Evolutionary conservation across 768 basidiomycete genomes (phyloP), one percentile per base, ranked within the genome.

Genomic region (Xerocomus brunneocitrinus): DNA sequence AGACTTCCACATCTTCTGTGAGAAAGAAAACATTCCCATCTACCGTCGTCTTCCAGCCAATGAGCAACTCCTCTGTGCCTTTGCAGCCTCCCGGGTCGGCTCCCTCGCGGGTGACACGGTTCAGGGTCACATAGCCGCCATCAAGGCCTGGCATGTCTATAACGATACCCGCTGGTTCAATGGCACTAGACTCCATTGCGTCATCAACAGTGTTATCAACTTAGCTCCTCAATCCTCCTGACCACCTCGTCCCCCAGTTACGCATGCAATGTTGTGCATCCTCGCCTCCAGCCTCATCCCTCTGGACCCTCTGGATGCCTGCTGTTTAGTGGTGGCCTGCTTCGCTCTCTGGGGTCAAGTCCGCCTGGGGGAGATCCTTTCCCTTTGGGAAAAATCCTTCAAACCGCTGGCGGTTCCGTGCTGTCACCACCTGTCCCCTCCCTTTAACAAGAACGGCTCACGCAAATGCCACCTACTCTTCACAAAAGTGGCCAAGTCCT

Each of bases 101-200:
- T 24, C 14, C 1, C 16, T 55, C 1, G 5, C 27, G 0, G 49
- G 49, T 0, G 3, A 4, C 8, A 55, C 46, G 0, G 34, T 16
- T 52, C 14, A 39, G 13, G 22, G 32, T 2, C 43, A 58, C 1
- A 14, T 58, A 0, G 47, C 54, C 0, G 53, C 28, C 1, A 22
- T 74, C 3, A 65, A 62, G 7, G 67, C 70, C 0, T 75, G 72
- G 71, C 74, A 76, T 42, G 54, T 63, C 19, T 30, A 61, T 12
- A 66, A 74, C 30, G 38, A 58, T 8, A 30, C 60, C 2, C 36
- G 52, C 0, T 75, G 66, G 67, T 34, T 55, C 0, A 65, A 63
- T 0, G 49, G 57, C 1, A 1, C 38, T 0, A 56, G 54, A 1
- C 64, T 74, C 0, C 34, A 50, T 24, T 63, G 68, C 19, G 52